Evolutionary conservation across 345 rosid genomes (phyloP).

Genomic region (Lepidium sativum): DNA sequence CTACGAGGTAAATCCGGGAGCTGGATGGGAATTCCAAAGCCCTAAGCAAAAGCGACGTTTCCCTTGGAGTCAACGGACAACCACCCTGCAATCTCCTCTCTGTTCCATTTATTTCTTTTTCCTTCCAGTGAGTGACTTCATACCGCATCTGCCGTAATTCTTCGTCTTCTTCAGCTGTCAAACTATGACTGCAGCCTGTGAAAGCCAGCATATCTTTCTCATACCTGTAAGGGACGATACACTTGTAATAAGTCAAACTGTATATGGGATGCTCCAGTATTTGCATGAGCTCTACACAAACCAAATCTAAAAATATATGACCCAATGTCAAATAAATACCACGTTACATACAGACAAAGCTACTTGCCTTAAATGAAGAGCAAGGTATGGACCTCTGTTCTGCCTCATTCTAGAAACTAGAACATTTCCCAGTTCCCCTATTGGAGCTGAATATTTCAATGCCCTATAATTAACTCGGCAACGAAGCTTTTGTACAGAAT

Average conservation of each 20-base stretch:
- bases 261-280: background rate
- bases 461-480: conserved; percentile 87
- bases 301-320: background rate
- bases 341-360: background rate
- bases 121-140: conserved; percentile 88
- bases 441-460: conserved; percentile 69
- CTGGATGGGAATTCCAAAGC: conserved; percentile 66
- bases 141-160: conserved; percentile 71
- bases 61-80: conserved; percentile 91
- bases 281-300: background rate
- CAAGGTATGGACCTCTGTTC: conserved; percentile 73
- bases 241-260: background rate
- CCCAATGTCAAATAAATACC: background rate
- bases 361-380: conserved; percentile 86
- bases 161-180: conserved; percentile 74
- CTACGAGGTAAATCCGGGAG: conserved; percentile 86
- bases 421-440: conserved; percentile 66
- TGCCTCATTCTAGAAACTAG: conserved; percentile 76
- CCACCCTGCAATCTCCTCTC: conserved; percentile 86
- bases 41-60: conserved; percentile 83
- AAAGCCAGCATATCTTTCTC: conserved; percentile 99
- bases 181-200: conserved; percentile 89
- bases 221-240: conserved; percentile 42
- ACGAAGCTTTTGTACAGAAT: conserved; percentile 70
- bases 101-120: conserved; percentile 85